These are phyloP conservation scores for Blastomyces gilchristii DNA, from an alignment of 2,329 filamentous ascomycete genomes.

Conservation along the genomic window DNA sequence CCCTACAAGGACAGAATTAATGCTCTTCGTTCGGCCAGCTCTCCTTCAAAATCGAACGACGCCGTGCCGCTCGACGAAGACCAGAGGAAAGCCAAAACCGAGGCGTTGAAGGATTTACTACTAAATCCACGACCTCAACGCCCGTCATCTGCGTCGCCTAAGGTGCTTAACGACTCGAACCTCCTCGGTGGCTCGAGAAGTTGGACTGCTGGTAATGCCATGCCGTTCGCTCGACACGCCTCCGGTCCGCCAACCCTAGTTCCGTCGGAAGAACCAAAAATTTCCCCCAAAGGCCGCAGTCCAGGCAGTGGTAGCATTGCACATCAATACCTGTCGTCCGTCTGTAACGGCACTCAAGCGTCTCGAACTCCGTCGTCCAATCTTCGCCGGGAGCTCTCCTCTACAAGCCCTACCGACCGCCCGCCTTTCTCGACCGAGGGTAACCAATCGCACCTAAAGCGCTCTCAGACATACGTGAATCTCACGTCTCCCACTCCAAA, in stretches of 20 bases:
- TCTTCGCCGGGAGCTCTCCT: slow-evolving; percentile 25
- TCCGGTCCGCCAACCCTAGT: slow-evolving; percentile 27
- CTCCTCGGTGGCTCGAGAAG: slow-evolving; percentile 15
- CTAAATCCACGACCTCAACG: slow-evolving; percentile 34
- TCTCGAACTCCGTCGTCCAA: slow-evolving; percentile 24
- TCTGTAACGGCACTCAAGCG: slow-evolving; percentile 18
- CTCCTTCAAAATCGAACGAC: slow-evolving; percentile 22
- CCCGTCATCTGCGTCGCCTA: slow-evolving; percentile 25
- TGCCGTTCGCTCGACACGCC: not conserved
- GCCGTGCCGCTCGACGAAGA: slow-evolving; percentile 26
- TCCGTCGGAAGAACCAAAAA: slow-evolving; percentile 13
- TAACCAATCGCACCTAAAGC: slow-evolving; percentile 18
- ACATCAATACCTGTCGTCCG: slow-evolving; percentile 19
- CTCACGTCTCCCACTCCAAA: slow-evolving; percentile 11
- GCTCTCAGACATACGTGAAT: slow-evolving; percentile 2
- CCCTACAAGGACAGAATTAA: slow-evolving; percentile 39
- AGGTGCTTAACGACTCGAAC: slow-evolving; percentile 17
- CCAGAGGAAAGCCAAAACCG: slow-evolving; percentile 34
- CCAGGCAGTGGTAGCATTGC: slow-evolving; percentile 15
- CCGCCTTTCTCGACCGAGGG: slow-evolving; percentile 12
- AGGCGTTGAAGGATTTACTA: slow-evolving; percentile 37
- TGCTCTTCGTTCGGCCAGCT: slow-evolving; percentile 31
- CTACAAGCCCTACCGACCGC: slow-evolving; percentile 16
- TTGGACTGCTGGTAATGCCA: not conserved
- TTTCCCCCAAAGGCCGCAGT: slow-evolving; percentile 12